phyloP scores from a whole-genome alignment of 1,139 yeast genomes.

The Debaryomyces sp. region DNA sequence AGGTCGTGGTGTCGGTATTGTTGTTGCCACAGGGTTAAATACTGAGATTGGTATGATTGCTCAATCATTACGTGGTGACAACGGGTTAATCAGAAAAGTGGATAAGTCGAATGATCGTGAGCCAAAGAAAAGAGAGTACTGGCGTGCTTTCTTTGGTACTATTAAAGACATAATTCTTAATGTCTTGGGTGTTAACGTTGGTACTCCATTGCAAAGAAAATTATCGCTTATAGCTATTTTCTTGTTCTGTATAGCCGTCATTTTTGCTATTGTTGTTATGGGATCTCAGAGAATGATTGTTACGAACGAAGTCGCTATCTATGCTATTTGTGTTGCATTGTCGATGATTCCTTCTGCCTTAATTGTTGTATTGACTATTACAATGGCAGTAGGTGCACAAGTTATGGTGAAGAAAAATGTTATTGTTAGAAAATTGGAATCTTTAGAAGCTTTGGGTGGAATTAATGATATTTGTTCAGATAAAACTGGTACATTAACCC shows the following conservation, averaged over 20 bases:
- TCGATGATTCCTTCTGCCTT: constrained; percentile 85
- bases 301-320: constrained; percentile 71
- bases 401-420: constrained; percentile 74
- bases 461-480: constrained; percentile 83
- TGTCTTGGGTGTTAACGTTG: constrained; percentile 72
- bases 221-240: constrained; percentile 71
- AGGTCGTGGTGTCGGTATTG: constrained; percentile 77
- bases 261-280: constrained; percentile 80
- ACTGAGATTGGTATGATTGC: constrained; percentile 85
- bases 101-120: constrained; percentile 26
- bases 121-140: constrained; percentile 48
- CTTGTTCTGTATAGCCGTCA: constrained; percentile 69
- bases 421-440: constrained; percentile 76
- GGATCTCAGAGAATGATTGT: constrained; percentile 73
- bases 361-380: constrained; percentile 78
- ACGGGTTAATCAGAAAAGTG: constrained; percentile 28
- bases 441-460: constrained; percentile 79
- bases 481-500: constrained; percentile 81
- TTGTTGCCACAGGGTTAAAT: constrained; percentile 62
- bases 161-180: constrained; percentile 49
- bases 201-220: constrained; percentile 74
- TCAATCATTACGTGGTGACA: constrained; percentile 48
- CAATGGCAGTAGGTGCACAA: constrained; percentile 86
- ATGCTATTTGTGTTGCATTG: constrained; percentile 80
- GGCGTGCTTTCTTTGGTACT: constrained; percentile 48